These are phyloP conservation scores for Spergularia azorica DNA, from an alignment of 179 eudicot species.

Conservation along the genomic window DNA sequence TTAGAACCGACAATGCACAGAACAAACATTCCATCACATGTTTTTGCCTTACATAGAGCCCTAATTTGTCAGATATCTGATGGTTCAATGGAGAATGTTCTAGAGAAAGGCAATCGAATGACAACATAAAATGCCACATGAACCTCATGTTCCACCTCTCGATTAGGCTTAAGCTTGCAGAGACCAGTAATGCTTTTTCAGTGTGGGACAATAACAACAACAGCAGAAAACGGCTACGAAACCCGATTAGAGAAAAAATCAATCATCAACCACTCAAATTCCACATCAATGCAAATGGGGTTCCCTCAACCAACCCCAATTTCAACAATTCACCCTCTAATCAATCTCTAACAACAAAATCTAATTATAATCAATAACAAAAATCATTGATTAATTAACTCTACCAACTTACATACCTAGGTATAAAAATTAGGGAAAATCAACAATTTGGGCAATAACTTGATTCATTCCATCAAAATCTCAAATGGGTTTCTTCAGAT, in stretches of 20 bases:
- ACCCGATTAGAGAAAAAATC: neutral
- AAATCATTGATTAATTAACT: neutral
- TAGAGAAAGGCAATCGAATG: neutral
- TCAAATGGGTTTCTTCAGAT: slow-evolving; percentile 10
- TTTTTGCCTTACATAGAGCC: neutral
- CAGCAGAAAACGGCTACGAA: neutral
- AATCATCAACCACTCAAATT: neutral
- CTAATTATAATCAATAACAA: neutral
- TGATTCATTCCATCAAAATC: neutral
- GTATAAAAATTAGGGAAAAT: neutral
- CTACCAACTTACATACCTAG: no score
- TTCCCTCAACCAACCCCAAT: neutral
- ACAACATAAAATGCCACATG: neutral
- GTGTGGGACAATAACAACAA: neutral
- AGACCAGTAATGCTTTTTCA: neutral
- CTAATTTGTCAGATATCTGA: neutral
- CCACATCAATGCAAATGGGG: neutral
- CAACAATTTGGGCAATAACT: neutral
- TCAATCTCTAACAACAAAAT: neutral
- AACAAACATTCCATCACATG: neutral
- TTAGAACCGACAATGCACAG: neutral
- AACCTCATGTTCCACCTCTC: neutral
- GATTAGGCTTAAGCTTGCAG: neutral
- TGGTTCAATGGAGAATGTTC: neutral
- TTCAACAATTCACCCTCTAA: slow-evolving; percentile 1